Conservation (phyloP, 495 filamentous ascomycete species). For the Ramalina peruviana region DNA sequence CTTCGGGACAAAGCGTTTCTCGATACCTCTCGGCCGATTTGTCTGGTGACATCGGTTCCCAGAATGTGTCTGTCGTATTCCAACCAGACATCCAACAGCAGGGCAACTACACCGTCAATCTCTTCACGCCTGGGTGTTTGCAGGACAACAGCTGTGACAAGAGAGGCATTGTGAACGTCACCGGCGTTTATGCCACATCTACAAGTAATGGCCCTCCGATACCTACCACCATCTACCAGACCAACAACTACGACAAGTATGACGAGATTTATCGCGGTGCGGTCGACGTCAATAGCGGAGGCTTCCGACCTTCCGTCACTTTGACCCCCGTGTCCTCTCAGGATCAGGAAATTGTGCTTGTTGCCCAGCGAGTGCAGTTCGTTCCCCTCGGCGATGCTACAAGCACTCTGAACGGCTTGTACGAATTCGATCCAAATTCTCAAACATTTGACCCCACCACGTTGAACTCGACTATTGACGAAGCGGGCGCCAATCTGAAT, state of each 20-base stretch:
- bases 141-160: constrained; percentile 62
- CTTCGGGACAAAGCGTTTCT: constrained; percentile 47
- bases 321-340: constrained; percentile 56
- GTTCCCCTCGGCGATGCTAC: constrained; percentile 47
- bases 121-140: constrained; percentile 84
- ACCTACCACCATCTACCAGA: constrained; percentile 55
- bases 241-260: constrained; percentile 88
- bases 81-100: constrained; percentile 74
- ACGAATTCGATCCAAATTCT: constrained; percentile 66
- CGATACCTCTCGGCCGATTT: constrained; percentile 64
- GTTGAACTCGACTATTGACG: constrained; percentile 55
- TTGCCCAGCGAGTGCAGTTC: constrained; percentile 77
- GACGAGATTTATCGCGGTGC: constrained; percentile 76
- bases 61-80: constrained; percentile 51
- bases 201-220: constrained; percentile 27
- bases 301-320: constrained; percentile 72
- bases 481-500: constrained; percentile 53
- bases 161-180: constrained; percentile 69
- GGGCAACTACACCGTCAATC: constrained; percentile 73
- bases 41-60: constrained; percentile 35
- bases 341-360: constrained; percentile 50
- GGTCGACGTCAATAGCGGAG: constrained; percentile 59
- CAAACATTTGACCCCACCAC: constrained; percentile 48
- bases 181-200: constrained; percentile 45
- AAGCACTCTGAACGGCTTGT: constrained; percentile 75